Evolutionary conservation across 768 basidiomycete genomes (phyloP), one percentile per base, ranked within the genome.

Genomic region (Russula ochroleuca): DNA sequence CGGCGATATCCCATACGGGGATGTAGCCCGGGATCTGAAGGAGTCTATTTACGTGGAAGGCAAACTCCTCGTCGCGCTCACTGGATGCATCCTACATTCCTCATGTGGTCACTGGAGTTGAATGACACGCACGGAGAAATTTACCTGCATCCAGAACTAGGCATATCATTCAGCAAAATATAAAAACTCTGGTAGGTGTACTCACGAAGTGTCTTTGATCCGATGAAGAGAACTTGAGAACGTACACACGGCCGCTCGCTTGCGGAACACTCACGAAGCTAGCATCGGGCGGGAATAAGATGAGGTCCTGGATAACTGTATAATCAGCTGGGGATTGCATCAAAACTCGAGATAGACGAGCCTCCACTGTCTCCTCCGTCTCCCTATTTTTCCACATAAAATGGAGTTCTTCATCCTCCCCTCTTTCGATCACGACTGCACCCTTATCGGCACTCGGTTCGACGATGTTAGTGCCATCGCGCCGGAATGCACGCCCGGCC

Each of bases 201-300:
- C 85, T 74, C 71, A 95, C 94, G 73, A 97, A 96, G 73, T 94
- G 90, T 66, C 85, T 84, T 71, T 92, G 90, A 72, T 92, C 83
- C 15, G 93, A 95, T 23, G 90, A 93, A 0, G 88, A 86, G 78
- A 97, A 96, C 75, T 90, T 92, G 73, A 96, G 86, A 66, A 95
- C 90, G 69, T 90, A 92, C 5, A 88, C 85, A 65, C 92, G 79
- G 7, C 89, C 91, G 37, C 78, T 71, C 11, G 87, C 82, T 70
- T 92, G 84, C 2, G 81, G 64, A 11, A 95, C 88, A 73, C 86
- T 88, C 68, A 80, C 79, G 71, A 97, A 92, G 0, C 80, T 83
- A 4, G 94, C 93, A 74, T 97, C 94, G 2, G 83, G 82, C 1
- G 92, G 92, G 73, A 95, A 92, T 58, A 96, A 76, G 66, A 96